Evolutionary conservation across 805 yeast genomes (phyloP), one percentile per base, ranked within the genome.

Genomic region (Brettanomyces nanus): DNA sequence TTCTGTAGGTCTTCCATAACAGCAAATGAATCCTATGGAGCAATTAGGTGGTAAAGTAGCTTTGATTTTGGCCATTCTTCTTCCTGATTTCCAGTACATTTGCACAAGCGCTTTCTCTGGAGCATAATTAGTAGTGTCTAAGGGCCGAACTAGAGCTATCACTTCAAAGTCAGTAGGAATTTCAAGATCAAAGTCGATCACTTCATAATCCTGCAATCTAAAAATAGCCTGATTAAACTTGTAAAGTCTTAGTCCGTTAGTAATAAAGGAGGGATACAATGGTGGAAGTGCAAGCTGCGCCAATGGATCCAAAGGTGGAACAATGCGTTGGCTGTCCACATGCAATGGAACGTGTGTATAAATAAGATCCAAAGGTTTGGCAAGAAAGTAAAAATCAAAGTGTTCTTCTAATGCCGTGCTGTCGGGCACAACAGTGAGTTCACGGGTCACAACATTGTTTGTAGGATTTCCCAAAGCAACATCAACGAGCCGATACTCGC

Each of bases 281-380:
- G 94, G 72, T 0, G 98, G 98, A 35, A 90, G 64, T 33, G 86
- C 75, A 41, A 85, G 68, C 13, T 92, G 89, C 18, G 81, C 75
- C 45, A 76, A 69, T 26, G 83, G 81, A 44, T 85, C 89, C 43
- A 90, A 63, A 3, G 94, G 85, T 4, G 97, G 97, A 22, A 75
- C 69, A 17, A 90, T 74, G 60, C 85, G 95, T 58, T 92, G 98
- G 45, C 84, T 80, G 42, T 75, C 80, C 31, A 75, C 75, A 41
- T 77, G 77, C 14, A 77, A 68, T 11, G 98, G 97, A 33, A 86
- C 77, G 58, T 92, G 98, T 0, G 97, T 83, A 45, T 80, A 81
- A 13, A 92, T 73, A 30, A 86, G 54, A 40, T 77, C 73, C 38
- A 78, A 60, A 1, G 98, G 98, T 46, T 79, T 75, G 2, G 83